phyloP scores from a whole-genome alignment of 2,329 filamentous ascomycete genomes.

The Teratosphaeria epicoccoides region DNA sequence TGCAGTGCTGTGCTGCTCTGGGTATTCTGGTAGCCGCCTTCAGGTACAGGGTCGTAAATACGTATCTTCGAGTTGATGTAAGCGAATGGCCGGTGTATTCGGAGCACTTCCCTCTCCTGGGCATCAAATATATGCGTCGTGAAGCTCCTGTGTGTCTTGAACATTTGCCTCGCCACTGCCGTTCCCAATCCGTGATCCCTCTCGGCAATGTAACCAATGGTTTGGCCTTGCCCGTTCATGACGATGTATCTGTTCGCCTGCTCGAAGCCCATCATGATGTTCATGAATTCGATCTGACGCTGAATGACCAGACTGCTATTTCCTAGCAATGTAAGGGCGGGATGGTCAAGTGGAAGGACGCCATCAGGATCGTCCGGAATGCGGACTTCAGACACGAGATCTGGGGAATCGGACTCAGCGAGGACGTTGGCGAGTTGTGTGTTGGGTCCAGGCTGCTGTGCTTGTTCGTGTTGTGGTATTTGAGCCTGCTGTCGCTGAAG shows the following conservation, averaged over 20 bases:
- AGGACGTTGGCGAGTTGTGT: constrained; percentile 36
- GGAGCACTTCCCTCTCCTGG: constrained; percentile 48
- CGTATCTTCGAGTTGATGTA: constrained; percentile 52
- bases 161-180: constrained; percentile 48
- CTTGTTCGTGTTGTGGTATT: constrained; percentile 2
- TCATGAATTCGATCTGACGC: constrained; percentile 55
- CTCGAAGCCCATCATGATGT: constrained; percentile 55
- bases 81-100: constrained; percentile 53
- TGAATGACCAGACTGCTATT: constrained; percentile 54
- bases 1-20: constrained; percentile 32
- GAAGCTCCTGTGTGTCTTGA: constrained; percentile 52
- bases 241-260: constrained; percentile 58
- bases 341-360: constrained; percentile 48
- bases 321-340: constrained; percentile 46
- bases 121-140: constrained; percentile 55
- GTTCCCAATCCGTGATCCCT: constrained; percentile 49
- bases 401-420: constrained; percentile 34
- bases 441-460: constrained; percentile 15
- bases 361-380: constrained; percentile 51
- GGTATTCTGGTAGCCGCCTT: constrained; percentile 25
- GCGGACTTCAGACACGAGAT: constrained; percentile 49
- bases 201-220: constrained; percentile 55
- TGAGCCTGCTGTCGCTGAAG: constrained; percentile 2
- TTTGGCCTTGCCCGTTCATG: constrained; percentile 52
- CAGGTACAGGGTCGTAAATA: constrained; percentile 43